These are phyloP conservation scores for Posidonia australis DNA, from an alignment of 106 monocot genomes.

Conservation along the genomic window DNA sequence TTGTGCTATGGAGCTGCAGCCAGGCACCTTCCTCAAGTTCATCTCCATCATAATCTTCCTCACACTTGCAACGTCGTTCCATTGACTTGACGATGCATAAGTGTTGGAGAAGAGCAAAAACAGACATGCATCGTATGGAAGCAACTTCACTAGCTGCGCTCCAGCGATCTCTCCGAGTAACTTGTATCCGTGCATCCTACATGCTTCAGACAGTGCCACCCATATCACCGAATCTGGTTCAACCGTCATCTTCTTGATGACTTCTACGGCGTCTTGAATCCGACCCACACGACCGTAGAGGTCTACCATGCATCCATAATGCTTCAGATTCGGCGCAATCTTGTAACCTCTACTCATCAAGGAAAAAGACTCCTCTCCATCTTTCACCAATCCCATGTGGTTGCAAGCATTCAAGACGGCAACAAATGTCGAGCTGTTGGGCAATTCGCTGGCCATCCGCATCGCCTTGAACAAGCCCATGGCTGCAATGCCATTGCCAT, in stretches of 20 bases:
- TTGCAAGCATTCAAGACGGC: conserved; percentile 54
- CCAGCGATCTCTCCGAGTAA: conserved; percentile 3
- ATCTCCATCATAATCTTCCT: conserved; percentile 12
- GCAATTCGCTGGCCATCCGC: conserved; percentile 2
- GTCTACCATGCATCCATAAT: conserved; percentile 67
- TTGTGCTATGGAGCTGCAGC: background rate
- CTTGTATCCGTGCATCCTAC: conserved; percentile 32
- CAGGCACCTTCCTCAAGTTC: background rate
- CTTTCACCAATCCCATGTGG: conserved; percentile 68
- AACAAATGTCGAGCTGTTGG: conserved; percentile 1
- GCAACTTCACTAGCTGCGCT: conserved; percentile 9
- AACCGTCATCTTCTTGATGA: conserved; percentile 55
- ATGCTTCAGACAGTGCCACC: conserved; percentile 61
- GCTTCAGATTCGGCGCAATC: conserved; percentile 60
- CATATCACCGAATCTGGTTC: conserved; percentile 47
- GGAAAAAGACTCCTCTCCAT: conserved; percentile 50
- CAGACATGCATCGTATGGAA: background rate
- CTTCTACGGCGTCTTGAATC: conserved; percentile 32
- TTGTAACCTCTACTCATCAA: conserved; percentile 48
- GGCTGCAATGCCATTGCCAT: conserved; percentile 61
- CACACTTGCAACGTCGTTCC: background rate
- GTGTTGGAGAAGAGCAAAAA: background rate
- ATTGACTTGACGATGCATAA: background rate
- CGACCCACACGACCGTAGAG: conserved; percentile 57
- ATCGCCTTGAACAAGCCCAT: conserved; percentile 46